phyloP scores from a whole-genome alignment of 495 filamentous ascomycete species.

The Aspergillus nanangensis region DNA sequence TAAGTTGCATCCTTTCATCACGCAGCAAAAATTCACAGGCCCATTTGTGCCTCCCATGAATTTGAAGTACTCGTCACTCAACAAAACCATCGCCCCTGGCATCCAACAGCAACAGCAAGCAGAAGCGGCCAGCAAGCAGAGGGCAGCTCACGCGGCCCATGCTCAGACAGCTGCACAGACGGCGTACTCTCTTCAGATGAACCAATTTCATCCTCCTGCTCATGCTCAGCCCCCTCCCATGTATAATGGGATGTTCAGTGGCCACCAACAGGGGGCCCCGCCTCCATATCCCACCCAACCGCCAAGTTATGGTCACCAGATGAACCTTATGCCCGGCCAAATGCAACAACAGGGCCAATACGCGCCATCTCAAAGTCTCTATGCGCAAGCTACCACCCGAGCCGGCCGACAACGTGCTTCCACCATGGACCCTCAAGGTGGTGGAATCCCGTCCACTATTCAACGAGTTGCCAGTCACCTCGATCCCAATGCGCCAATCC shows the following conservation, averaged over 20 bases:
- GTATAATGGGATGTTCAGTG: constrained; percentile 79
- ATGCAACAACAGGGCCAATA: constrained; percentile 69
- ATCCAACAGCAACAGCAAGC: constrained; percentile 96
- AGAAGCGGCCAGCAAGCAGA: constrained; percentile 85
- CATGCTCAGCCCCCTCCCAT: constrained; percentile 58
- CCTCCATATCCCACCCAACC: constrained; percentile 77
- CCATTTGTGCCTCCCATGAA: constrained; percentile 98
- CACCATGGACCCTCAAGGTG: constrained; percentile 90
- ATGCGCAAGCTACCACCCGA: constrained; percentile 78
- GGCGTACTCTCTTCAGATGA: constrained; percentile 57
- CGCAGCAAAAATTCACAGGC: constrained; percentile 93
- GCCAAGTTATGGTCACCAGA: constrained; percentile 66
- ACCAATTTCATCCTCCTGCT: constrained; percentile 45
- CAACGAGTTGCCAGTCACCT: constrained; percentile 96
- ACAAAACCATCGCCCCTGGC: constrained; percentile 88
- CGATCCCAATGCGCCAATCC: constrained; percentile 90
- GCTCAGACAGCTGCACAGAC: constrained; percentile 52
- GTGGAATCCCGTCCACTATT: constrained; percentile 86
- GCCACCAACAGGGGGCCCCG: constrained; percentile 70
- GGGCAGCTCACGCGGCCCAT: constrained; percentile 61
- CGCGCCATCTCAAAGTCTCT: constrained; percentile 66
- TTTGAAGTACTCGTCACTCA: constrained; percentile 74
- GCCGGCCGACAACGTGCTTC: constrained; percentile 86
- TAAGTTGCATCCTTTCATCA: constrained; percentile 97
- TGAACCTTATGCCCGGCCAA: constrained; percentile 66